These are phyloP conservation scores for Talaromyces piceae DNA, from an alignment of 2,329 filamentous ascomycete species.

Conservation along the genomic window DNA sequence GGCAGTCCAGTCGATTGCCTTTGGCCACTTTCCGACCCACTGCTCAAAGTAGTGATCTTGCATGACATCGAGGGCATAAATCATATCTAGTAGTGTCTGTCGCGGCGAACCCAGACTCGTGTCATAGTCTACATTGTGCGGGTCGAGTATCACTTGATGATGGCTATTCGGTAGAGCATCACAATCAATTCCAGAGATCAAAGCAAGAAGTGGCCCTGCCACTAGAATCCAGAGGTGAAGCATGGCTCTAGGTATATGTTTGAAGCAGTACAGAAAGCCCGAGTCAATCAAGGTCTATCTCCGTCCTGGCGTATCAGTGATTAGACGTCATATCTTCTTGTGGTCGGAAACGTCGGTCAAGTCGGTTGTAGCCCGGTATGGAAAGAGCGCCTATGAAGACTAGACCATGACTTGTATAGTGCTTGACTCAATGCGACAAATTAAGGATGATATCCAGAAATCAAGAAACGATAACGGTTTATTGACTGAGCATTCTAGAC, in stretches of 20 bases:
- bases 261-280: background rate
- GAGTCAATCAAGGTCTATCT: background rate
- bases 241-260: background rate
- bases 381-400: background rate
- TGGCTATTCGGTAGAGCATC: conserved; percentile 3
- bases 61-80: conserved; percentile 64
- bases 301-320: background rate
- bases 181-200: background rate
- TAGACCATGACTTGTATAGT: background rate
- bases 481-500: background rate
- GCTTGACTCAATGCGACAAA: background rate
- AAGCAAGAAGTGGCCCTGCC: conserved; percentile 5
- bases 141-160: conserved; percentile 1
- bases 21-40: conserved; percentile 75
- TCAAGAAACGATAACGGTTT: background rate
- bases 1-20: conserved; percentile 86
- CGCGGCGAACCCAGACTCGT: background rate
- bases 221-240: background rate
- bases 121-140: background rate
- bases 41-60: conserved; percentile 70
- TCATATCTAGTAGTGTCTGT: conserved; percentile 35
- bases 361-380: background rate
- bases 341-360: background rate
- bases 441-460: background rate
- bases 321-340: background rate